These are phyloP conservation scores for Boletus semigastroideus DNA, from an alignment of 1,284 basidiomycete genomes.

Conservation along the genomic window DNA sequence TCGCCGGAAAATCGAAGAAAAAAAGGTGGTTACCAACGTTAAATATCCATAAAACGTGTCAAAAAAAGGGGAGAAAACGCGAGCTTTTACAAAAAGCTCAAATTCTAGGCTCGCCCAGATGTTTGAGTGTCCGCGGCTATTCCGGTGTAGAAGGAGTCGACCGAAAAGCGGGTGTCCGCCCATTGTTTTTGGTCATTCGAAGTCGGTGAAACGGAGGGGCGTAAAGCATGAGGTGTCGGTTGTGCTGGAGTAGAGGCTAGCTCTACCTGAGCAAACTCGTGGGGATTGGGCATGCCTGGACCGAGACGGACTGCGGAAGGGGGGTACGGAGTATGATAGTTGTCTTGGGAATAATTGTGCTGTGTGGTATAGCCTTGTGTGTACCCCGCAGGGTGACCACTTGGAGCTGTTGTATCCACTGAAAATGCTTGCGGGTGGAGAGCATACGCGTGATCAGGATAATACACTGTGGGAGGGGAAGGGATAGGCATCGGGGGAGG, in stretches of 20 bases:
- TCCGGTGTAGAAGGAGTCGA: constrained; percentile 33
- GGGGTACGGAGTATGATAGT: constrained; percentile 19
- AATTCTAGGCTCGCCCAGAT: constrained; percentile 17
- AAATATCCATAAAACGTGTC: constrained; percentile 23
- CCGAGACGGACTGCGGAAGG: not conserved
- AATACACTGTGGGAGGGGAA: constrained; percentile 23
- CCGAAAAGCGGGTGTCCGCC: constrained; percentile 20
- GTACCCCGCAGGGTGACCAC: constrained; percentile 1
- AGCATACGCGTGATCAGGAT: constrained; percentile 26
- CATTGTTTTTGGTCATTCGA: constrained; percentile 6
- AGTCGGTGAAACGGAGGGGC: constrained; percentile 12
- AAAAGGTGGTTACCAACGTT: constrained; percentile 6
- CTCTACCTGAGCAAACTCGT: constrained; percentile 6
- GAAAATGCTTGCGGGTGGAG: constrained; percentile 17
- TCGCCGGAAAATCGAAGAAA: constrained; percentile 9
- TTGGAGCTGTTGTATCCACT: not conserved
- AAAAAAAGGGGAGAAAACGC: not conserved
- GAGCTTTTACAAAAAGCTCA: constrained; percentile 13
- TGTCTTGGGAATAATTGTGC: constrained; percentile 19
- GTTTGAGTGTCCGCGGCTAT: constrained; percentile 13
- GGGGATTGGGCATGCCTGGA: constrained; percentile 17
- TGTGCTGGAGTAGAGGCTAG: constrained; percentile 7
- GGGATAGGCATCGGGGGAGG: constrained; percentile 19
- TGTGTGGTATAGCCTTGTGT: constrained; percentile 20
- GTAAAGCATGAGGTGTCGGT: constrained; percentile 13